Evolutionary conservation across 352 stramenopile species (phyloP).

Genomic region (Pythium angustatum): DNA sequence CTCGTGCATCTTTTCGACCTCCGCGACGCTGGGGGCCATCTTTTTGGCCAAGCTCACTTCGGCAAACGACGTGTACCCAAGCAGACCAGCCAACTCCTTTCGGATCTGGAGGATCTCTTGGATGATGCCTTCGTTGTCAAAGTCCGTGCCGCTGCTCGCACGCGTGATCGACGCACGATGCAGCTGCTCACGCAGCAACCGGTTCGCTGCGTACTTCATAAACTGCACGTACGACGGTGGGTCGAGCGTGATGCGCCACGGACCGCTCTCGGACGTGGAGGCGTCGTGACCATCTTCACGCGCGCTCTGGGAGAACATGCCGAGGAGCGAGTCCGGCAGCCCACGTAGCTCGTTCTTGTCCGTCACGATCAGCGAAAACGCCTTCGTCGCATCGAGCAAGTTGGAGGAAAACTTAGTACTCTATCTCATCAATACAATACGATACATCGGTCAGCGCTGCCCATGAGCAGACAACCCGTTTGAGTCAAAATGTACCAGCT

Average conservation of each 20-base stretch:
- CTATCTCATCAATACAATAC: no score
- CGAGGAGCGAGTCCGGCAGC: slow-evolving; percentile 90
- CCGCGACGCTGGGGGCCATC: slow-evolving; percentile 93
- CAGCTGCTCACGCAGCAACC: slow-evolving; percentile 89
- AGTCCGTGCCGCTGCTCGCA: slow-evolving; percentile 74
- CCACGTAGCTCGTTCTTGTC: slow-evolving; percentile 88
- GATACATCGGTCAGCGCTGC: no score
- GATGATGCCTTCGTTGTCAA: slow-evolving; percentile 95
- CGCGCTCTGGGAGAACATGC: slow-evolving; percentile 90
- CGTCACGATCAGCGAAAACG: slow-evolving; percentile 88
- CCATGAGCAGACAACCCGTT: not conserved
- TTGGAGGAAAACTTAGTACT: slow-evolving; percentile 97
- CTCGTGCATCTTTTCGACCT: slow-evolving; percentile 92
- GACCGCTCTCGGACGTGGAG: slow-evolving; percentile 80
- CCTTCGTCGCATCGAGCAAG: slow-evolving; percentile 97
- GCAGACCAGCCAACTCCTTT: slow-evolving; percentile 87
- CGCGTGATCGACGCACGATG: slow-evolving; percentile 93
- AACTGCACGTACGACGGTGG: slow-evolving; percentile 94
- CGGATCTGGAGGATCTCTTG: slow-evolving; percentile 92
- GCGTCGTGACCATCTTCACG: slow-evolving; percentile 56
- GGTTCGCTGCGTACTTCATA: slow-evolving; percentile 94
- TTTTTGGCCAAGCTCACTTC: slow-evolving; percentile 94
- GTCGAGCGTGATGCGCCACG: slow-evolving; percentile 96
- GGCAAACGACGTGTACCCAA: slow-evolving; percentile 94
- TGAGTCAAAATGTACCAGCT: slow-evolving; percentile 58